A percentile compares a stretch with the other conserved stretches of the same genome.
Evolutionary conservation across 2,329 filamentous ascomycete genomes (phyloP).

Genomic region (Fusarium floridanum): DNA sequence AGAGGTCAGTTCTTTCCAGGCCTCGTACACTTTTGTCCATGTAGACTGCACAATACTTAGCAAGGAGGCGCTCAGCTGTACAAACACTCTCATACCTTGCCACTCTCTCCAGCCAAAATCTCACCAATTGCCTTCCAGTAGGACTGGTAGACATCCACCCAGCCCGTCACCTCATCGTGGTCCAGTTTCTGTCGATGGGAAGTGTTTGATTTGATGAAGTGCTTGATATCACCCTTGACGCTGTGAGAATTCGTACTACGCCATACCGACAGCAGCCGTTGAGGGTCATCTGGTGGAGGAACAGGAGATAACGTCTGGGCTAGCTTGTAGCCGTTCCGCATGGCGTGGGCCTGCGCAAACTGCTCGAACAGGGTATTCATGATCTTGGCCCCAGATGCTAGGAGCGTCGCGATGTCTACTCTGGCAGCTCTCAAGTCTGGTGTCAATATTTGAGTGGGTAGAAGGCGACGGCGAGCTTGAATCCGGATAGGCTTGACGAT

Average conservation of each 20-base stretch:
- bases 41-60: constrained; percentile 61
- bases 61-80: not conserved
- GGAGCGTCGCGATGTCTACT: constrained; percentile 11
- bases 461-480: not conserved
- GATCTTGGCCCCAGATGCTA: constrained; percentile 33
- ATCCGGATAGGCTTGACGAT: not conserved
- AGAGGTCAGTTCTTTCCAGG: constrained; percentile 88
- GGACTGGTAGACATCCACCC: constrained; percentile 85
- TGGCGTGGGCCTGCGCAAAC: constrained; percentile 77
- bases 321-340: constrained; percentile 77
- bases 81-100: constrained; percentile 49
- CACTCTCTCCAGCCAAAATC: constrained; percentile 68
- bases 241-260: constrained; percentile 76
- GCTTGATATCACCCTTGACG: constrained; percentile 77
- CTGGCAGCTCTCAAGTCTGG: not conserved
- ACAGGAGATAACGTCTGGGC: constrained; percentile 82
- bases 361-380: constrained; percentile 83
- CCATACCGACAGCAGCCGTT: constrained; percentile 77
- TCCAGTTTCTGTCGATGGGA: constrained; percentile 66
- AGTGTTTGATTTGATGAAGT: constrained; percentile 75
- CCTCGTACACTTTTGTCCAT: constrained; percentile 86
- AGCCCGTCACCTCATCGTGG: constrained; percentile 80
- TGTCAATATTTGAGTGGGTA: constrained; percentile 5
- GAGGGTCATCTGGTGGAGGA: constrained; percentile 70
- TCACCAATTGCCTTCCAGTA: constrained; percentile 88